Evolutionary conservation across 2,329 filamentous ascomycete genomes (phyloP).

Genomic region (Neospermospora avenae): DNA sequence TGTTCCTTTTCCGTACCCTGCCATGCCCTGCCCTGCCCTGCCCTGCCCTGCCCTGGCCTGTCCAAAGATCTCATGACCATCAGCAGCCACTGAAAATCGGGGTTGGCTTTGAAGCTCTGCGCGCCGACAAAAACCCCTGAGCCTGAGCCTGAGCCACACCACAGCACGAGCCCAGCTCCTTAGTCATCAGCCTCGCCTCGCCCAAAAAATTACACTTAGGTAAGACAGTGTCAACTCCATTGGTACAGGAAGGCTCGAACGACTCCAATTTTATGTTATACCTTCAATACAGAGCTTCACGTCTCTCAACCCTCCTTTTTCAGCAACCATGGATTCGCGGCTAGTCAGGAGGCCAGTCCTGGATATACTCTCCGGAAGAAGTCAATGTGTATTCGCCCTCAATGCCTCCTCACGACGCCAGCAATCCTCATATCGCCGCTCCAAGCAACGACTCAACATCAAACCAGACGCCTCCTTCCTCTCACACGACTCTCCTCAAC

Average conservation of each 20-base stretch:
- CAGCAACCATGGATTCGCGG: slow-evolving; percentile 31
- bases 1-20: slow-evolving; percentile 7
- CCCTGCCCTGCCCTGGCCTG: not conserved
- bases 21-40: too few relatives aligned
- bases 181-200: not conserved
- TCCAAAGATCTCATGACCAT: slow-evolving; percentile 17
- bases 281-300: not conserved
- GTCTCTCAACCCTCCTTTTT: not conserved
- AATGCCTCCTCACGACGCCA: slow-evolving; percentile 31
- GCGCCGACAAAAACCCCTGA: slow-evolving; percentile 5
- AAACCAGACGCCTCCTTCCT: slow-evolving; percentile 60
- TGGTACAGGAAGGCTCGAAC: not conserved
- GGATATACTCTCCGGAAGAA: slow-evolving; percentile 27
- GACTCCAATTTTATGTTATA: not conserved
- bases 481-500: slow-evolving; percentile 34
- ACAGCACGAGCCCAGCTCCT: too few relatives aligned
- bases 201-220: too few relatives aligned
- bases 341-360: slow-evolving; percentile 32
- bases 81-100: slow-evolving; percentile 5
- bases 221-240: slow-evolving; percentile 4
- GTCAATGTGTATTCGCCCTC: slow-evolving; percentile 29
- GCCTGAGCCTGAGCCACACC: too few relatives aligned
- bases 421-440: slow-evolving; percentile 35
- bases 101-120: not conserved
- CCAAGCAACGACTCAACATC: slow-evolving; percentile 45